Percentiles rank a stretch among this genome's conserved stretches.
Evolutionary conservation across 2,329 filamentous ascomycete genomes (phyloP).

Genomic region (Venturiaceae sp.): DNA sequence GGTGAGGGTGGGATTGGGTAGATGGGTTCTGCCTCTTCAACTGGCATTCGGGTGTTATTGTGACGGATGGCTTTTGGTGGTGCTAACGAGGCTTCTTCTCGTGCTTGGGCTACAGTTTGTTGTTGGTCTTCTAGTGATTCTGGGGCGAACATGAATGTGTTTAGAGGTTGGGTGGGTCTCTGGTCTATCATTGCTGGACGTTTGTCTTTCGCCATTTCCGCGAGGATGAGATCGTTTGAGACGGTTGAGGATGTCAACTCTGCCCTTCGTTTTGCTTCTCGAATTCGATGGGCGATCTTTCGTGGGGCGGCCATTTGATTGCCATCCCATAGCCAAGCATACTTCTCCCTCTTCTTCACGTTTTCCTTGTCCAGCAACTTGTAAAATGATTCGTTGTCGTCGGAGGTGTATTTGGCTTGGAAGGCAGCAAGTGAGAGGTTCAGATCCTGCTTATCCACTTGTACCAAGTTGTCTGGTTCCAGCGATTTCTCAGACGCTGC

Average conservation of each 20-base stretch:
- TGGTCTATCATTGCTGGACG: constrained; percentile 74
- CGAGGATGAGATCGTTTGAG: constrained; percentile 46
- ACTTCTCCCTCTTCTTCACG: constrained; percentile 69
- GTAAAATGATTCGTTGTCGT: constrained; percentile 97
- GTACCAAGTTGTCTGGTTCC: constrained; percentile 28
- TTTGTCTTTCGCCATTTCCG: constrained; percentile 47
- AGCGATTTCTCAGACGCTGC: constrained; percentile 23
- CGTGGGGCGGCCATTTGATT: constrained; percentile 68
- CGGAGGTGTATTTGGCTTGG: constrained; percentile 88
- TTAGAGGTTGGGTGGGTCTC: constrained; percentile 61
- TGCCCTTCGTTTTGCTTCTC: constrained; percentile 62
- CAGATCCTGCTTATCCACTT: constrained; percentile 39
- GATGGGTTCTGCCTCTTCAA: constrained; percentile 24
- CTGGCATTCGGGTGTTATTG: constrained; percentile 70
- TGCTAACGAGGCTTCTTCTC: constrained; percentile 52
- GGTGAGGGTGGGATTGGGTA: constrained; percentile 60
- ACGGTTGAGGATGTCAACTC: constrained; percentile 37
- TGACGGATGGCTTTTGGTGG: constrained; percentile 71
- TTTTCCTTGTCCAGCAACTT: constrained; percentile 87
- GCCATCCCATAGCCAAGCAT: constrained; percentile 78
- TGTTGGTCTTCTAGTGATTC: constrained; percentile 49
- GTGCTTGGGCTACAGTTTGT: constrained; percentile 54
- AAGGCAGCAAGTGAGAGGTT: constrained; percentile 77
- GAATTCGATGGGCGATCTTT: constrained; percentile 45
- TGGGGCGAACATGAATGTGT: constrained; percentile 78